Evolutionary conservation across 2,329 filamentous ascomycete species (phyloP).

Genomic region (Ophiostoma tasmaniense): DNA sequence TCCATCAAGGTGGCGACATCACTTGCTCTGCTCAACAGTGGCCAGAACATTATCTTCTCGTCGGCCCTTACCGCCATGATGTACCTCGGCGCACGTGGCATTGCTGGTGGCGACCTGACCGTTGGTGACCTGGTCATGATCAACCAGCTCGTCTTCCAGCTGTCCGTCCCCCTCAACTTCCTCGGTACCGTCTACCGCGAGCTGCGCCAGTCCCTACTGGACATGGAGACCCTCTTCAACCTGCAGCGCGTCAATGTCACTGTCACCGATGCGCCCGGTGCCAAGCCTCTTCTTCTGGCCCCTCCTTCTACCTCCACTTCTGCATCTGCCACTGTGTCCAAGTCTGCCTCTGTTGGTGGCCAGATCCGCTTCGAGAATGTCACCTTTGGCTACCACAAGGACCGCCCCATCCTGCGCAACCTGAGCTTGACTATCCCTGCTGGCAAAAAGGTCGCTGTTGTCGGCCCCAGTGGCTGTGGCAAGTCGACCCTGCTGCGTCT

Average conservation of each 20-base stretch:
- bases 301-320: background rate
- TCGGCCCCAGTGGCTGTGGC: conserved; percentile 90
- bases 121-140: conserved; percentile 98
- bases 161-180: conserved; percentile 95
- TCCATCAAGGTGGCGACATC: conserved; percentile 97
- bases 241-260: conserved; percentile 91
- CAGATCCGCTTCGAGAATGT: conserved; percentile 94
- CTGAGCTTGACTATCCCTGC: conserved; percentile 83
- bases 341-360: conserved; percentile 47
- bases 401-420: conserved; percentile 79
- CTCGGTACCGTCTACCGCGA: conserved; percentile 96
- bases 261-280: conserved; percentile 68
- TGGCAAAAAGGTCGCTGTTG: conserved; percentile 90
- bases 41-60: conserved; percentile 96
- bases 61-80: conserved; percentile 93
- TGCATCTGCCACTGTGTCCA: background rate
- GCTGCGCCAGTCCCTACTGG: conserved; percentile 83
- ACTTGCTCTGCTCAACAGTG: conserved; percentile 82
- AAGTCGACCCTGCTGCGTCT: conserved; percentile 90
- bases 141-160: conserved; percentile 96
- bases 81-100: conserved; percentile 88
- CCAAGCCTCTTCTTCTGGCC: conserved; percentile 61
- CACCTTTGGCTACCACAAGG: conserved; percentile 80
- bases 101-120: conserved; percentile 70
- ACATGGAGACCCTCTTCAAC: conserved; percentile 98